Evolutionary conservation across 2,329 filamentous ascomycete genomes (phyloP), one percentile per base, ranked within the genome.

Genomic region (Kalaharituber pfeilii): DNA sequence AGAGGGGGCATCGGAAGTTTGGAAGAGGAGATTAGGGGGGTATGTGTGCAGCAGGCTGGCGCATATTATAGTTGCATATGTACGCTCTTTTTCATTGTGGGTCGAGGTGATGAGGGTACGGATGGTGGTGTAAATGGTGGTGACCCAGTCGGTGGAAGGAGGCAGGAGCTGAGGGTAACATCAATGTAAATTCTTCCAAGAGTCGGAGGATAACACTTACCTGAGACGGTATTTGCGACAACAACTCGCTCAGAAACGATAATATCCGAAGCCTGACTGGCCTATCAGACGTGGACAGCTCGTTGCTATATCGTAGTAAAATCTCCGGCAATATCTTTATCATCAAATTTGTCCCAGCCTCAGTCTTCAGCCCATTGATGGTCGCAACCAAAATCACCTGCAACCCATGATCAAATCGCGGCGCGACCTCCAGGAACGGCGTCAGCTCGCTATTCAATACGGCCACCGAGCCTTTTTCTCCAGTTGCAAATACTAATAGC

Each of bases 21-120:
- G 67, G 67, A 83, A 83, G 1, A 84, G 67, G 2, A 77, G 64
- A 7, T 64, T 62, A 0, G 75, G 67, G 1, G 75, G 76, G 59
- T 78, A 82, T 1, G 68, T 66, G 55, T 77, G 73, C 5, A 83
- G 70, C 13, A 83, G 68, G 2, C 75, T 71, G 2, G 77, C 76
- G 2, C 76, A 70, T 20, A 78, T 72, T 53, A 77, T 75, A 7
- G 75, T 79, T 62, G 79, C 81, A 2, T 79, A 76, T 20, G 73
- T 70, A 28, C 79, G 72, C 11, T 75, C 74, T 54, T 72, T 70
- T 2, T 72, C 67, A 1, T 74, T 77, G 50, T 79, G 78, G 5
- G 73, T 73, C 56, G 71, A 75, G 1, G 69, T 69, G n/a, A 77
- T 72, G 8, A 81, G 70, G 26, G 70, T 71, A 18, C 71, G 72